phyloP scores from a whole-genome alignment of 805 yeast genomes.

The Nakazawaea ishiwadae region DNA sequence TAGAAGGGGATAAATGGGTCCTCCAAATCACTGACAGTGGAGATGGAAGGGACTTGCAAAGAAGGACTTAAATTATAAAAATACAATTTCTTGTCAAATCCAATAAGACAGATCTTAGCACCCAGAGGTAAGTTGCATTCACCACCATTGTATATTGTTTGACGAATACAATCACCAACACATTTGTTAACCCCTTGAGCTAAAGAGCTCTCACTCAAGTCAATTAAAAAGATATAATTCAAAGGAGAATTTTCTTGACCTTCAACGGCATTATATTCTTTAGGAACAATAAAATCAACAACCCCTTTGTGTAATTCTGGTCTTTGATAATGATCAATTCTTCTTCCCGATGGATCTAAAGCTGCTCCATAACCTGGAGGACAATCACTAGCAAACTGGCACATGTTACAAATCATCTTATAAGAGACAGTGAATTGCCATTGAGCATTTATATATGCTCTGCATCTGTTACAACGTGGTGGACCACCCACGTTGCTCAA shows the following conservation, averaged over 20 bases:
- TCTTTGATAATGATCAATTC: slow-evolving; percentile 58
- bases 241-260: slow-evolving; percentile 39
- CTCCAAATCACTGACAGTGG: slow-evolving; percentile 62
- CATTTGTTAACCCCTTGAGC: slow-evolving; percentile 58
- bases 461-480: slow-evolving; percentile 87
- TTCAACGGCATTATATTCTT: slow-evolving; percentile 54
- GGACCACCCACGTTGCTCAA: slow-evolving; percentile 57
- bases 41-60: slow-evolving; percentile 50
- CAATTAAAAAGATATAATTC: slow-evolving; percentile 71
- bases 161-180: slow-evolving; percentile 65
- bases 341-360: slow-evolving; percentile 52
- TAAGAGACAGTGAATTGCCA: slow-evolving; percentile 63
- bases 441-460: slow-evolving; percentile 84
- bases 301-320: slow-evolving; percentile 83
- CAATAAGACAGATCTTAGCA: slow-evolving; percentile 62
- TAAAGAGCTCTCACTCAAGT: slow-evolving; percentile 55
- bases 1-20: slow-evolving; percentile 81
- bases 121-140: slow-evolving; percentile 31
- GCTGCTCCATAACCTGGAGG: slow-evolving; percentile 65
- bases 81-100: slow-evolving; percentile 68
- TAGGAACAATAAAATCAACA: slow-evolving; percentile 79
- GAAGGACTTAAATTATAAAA: slow-evolving; percentile 64
- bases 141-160: slow-evolving; percentile 36
- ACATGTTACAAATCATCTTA: slow-evolving; percentile 77
- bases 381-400: slow-evolving; percentile 68